Percentiles rank a stretch among this genome's conserved stretches.
These are phyloP conservation scores for Sporothrix dimorphospora DNA, from an alignment of 2,329 filamentous ascomycete genomes.

Conservation along the genomic window DNA sequence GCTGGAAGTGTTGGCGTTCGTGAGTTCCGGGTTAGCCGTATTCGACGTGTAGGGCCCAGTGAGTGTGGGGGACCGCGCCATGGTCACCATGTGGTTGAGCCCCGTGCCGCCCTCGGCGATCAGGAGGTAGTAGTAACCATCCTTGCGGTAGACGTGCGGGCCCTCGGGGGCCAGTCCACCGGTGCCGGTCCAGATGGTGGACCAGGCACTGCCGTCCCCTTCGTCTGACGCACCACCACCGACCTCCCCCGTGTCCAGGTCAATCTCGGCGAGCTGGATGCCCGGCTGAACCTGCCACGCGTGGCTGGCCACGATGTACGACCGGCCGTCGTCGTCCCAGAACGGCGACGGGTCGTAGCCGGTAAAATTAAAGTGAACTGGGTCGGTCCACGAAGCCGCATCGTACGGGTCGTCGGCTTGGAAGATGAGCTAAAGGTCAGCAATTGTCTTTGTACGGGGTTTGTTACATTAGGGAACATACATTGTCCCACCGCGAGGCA, in stretches of 20 bases:
- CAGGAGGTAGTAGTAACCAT: conserved; percentile 57
- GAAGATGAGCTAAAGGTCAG: conserved; percentile 55
- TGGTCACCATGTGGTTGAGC: conserved; percentile 52
- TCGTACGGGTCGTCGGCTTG: conserved; percentile 49
- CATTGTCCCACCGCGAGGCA: conserved; percentile 45
- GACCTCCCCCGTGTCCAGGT: conserved; percentile 49
- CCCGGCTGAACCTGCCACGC: conserved; percentile 45
- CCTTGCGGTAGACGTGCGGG: conserved; percentile 57
- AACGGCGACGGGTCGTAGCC: conserved; percentile 59
- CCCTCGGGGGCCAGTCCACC: conserved; percentile 53
- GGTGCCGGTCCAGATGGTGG: conserved; percentile 53
- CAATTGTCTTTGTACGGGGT: too few species aligned
- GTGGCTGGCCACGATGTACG: conserved; percentile 52
- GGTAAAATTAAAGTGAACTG: conserved; percentile 52
- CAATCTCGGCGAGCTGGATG: conserved; percentile 45
- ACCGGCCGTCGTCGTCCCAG: conserved; percentile 59
- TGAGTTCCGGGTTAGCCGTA: conserved; percentile 51
- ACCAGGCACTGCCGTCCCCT: conserved; percentile 43
- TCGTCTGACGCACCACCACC: too few species aligned
- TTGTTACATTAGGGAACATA: too few species aligned
- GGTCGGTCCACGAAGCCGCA: conserved; percentile 50
- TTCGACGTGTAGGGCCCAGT: conserved; percentile 51
- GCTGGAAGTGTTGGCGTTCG: conserved; percentile 47
- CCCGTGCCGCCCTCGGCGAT: conserved; percentile 59
- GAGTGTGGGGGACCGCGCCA: conserved; percentile 49